Conservation (phyloP, 1,284 basidiomycete genomes). For the Cystobasidiaceae sp. region DNA sequence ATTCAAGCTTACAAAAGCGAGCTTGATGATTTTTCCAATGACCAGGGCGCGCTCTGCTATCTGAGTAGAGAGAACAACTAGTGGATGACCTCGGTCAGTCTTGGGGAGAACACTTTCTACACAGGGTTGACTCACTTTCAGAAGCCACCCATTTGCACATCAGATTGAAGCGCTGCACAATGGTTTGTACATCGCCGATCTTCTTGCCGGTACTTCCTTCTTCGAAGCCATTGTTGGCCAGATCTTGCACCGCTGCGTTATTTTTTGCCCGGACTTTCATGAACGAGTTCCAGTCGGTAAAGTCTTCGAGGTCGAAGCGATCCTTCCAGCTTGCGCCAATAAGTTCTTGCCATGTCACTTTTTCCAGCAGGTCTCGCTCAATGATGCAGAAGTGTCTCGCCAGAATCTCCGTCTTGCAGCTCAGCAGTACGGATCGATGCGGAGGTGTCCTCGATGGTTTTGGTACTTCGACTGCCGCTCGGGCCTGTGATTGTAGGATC, state of each 20-base stretch:
- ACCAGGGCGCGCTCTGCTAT: constrained; percentile 59
- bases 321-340: constrained; percentile 52
- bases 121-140: constrained; percentile 17
- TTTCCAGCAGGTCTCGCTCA: constrained; percentile 76
- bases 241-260: constrained; percentile 58
- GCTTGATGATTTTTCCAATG: constrained; percentile 72
- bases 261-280: constrained; percentile 66
- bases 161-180: constrained; percentile 82
- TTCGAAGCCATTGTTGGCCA: constrained; percentile 2
- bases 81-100: not conserved
- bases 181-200: constrained; percentile 56
- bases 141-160: constrained; percentile 75
- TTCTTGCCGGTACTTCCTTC: not conserved
- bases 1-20: constrained; percentile 66
- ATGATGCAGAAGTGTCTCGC: constrained; percentile 80
- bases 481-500: no score
- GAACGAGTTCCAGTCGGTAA: constrained; percentile 76
- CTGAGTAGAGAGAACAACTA: constrained; percentile 45
- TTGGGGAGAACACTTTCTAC: no score
- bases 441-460: not conserved
- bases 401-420: constrained; percentile 54
- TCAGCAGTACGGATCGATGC: constrained; percentile 25
- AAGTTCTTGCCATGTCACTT: constrained; percentile 52
- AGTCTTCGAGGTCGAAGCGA: constrained; percentile 58
- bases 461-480: not conserved